Evolutionary conservation across 495 filamentous ascomycete genomes (phyloP).

Genomic region (Penicillium paradoxum): DNA sequence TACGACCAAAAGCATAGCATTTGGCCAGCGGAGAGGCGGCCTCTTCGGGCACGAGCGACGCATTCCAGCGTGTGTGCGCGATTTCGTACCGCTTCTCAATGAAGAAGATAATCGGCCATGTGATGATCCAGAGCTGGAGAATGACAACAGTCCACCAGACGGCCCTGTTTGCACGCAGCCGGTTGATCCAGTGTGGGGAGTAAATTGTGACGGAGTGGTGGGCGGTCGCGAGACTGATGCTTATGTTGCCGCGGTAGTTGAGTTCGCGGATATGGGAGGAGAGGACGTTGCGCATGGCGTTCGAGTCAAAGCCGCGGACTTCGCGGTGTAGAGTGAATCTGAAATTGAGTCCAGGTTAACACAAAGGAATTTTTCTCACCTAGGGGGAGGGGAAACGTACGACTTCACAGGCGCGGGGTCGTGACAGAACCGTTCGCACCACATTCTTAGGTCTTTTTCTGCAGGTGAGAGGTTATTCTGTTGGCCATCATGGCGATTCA

Average conservation of each 20-base stretch:
- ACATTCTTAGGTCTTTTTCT: slow-evolving; percentile 20
- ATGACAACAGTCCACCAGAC: slow-evolving; percentile 36
- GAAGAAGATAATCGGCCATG: slow-evolving; percentile 42
- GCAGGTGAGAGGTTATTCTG: background rate
- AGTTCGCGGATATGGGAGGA: slow-evolving; percentile 37
- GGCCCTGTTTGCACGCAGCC: slow-evolving; percentile 30
- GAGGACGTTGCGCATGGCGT: slow-evolving; percentile 27
- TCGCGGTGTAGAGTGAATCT: slow-evolving; percentile 40
- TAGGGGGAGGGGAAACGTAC: slow-evolving; percentile 19
- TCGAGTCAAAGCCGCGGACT: slow-evolving; percentile 31
- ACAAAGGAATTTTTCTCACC: too few species aligned
- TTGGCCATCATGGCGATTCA: slow-evolving; percentile 6
- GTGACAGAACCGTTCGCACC: slow-evolving; percentile 39
- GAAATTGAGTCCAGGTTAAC: background rate
- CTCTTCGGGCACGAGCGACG: slow-evolving; percentile 14
- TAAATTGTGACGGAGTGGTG: slow-evolving; percentile 35
- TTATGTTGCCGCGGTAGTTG: slow-evolving; percentile 38
- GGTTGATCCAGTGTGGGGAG: slow-evolving; percentile 47
- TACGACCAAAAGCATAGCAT: slow-evolving; percentile 25
- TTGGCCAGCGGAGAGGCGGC: slow-evolving; percentile 8
- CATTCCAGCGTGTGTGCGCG: slow-evolving; percentile 29
- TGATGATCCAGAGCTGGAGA: slow-evolving; percentile 43
- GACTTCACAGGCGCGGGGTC: slow-evolving; percentile 40
- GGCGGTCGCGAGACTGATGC: slow-evolving; percentile 16
- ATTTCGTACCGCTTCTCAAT: slow-evolving; percentile 40